Evolutionary conservation across 2,329 filamentous ascomycete species (phyloP).

Genomic region (Ophiostoma quercus): DNA sequence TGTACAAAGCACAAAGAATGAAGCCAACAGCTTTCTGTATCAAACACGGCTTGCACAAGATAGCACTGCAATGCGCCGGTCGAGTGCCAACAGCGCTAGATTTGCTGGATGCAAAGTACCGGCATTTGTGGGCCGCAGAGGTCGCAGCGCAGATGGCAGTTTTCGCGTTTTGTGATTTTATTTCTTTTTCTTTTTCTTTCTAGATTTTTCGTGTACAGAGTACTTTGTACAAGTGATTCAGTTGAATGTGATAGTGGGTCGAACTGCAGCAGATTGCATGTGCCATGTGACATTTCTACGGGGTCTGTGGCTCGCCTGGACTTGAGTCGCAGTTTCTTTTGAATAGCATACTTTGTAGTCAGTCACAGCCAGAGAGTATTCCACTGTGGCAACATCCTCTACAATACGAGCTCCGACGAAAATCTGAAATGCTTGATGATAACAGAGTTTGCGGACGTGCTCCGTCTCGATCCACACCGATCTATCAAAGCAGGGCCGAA

Average conservation of each 20-base stretch:
- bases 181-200: background rate
- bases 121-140: constrained; percentile 21
- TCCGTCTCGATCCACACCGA: constrained; percentile 13
- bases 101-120: constrained; percentile 22
- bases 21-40: background rate
- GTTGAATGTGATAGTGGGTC: constrained; percentile 15
- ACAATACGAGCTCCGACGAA: background rate
- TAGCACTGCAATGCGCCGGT: background rate
- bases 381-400: background rate
- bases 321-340: background rate
- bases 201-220: background rate
- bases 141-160: background rate
- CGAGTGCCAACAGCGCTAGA: constrained; percentile 5
- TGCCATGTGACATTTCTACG: constrained; percentile 23
- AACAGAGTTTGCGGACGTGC: background rate
- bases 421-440: background rate
- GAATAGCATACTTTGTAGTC: too few relatives aligned
- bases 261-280: constrained; percentile 19
- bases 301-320: background rate
- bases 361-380: background rate
- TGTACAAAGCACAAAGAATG: background rate
- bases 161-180: background rate
- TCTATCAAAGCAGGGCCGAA: constrained; percentile 19
- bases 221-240: background rate
- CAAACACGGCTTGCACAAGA: background rate